Evolutionary conservation across 2,329 filamentous ascomycete genomes (phyloP).

Genomic region (Bertia moriformis): DNA sequence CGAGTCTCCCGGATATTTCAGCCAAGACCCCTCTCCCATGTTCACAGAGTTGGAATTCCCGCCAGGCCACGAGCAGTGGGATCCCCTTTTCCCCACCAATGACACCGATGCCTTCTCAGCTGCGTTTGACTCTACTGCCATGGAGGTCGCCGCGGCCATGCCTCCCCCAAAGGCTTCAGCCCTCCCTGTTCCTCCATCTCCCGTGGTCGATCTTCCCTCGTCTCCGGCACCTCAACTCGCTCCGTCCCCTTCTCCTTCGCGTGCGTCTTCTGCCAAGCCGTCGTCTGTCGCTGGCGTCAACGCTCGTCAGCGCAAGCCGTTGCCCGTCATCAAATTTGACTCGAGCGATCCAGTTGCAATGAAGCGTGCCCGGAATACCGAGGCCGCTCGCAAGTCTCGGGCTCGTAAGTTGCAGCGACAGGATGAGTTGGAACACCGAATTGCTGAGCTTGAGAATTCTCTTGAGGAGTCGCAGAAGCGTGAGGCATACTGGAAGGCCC

Average conservation of each 20-base stretch:
- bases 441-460: neutral
- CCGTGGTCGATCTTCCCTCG: neutral
- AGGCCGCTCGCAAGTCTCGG: neutral
- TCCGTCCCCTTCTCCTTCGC: neutral
- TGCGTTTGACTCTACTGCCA: neutral
- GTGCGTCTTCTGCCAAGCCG: neutral
- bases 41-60: neutral
- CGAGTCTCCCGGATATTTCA: neutral
- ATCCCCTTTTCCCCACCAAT: neutral
- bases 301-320: neutral
- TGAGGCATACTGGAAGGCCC: neutral
- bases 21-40: neutral
- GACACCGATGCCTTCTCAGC: neutral
- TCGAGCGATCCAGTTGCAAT: neutral
- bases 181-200: neutral
- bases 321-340: neutral
- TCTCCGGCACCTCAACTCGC: neutral
- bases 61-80: neutral
- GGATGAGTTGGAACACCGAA: neutral
- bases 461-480: neutral
- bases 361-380: conserved; percentile 1
- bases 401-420: neutral
- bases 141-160: neutral
- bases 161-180: neutral
- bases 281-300: neutral